Evolutionary conservation across 1,284 basidiomycete genomes (phyloP), one percentile per base, ranked within the genome.

Genomic region (Phellinidium pouzarii): DNA sequence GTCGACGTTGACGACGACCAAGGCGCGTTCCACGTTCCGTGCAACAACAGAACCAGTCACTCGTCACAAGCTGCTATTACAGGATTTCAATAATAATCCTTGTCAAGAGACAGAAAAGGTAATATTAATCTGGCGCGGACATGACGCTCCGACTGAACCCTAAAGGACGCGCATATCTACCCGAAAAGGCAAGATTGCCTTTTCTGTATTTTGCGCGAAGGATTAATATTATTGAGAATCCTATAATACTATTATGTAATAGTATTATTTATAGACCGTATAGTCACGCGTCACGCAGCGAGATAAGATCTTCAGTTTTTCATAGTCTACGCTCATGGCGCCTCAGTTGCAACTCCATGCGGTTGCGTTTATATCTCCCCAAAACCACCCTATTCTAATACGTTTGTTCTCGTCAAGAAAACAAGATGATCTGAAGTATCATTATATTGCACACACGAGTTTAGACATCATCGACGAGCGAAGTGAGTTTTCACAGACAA

Each of bases 401-500:
- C 81, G 80, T 44, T 80, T 81, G 1, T 87, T 87, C 63, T 68
- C 72, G n/a, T 62, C 64, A 46, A 59, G 63, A 3, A 75, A 76
- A 52, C 77, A 80, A 57, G 81, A 86, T 61, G 81, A 84, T 51
- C 73, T 89, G 56, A 90, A 88, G 62, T 88, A 87, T 59, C 86
- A 90, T 65, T 90, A 89, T 59, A 80, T 89, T 56, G 86, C 87
- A 0, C 87, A 90, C 62, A 90, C 86, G 19, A 84, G 82, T 58
- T 66, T 90, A 61, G 87, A 90, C 66, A 79, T 90, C 53, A 79
- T 90, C 61, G 87, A 90, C 61, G 87, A 90, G 71, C 80, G 84
- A 70, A 72, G 76, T 77, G 54, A 55, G 69, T 61, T 12, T n/a
- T 23, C 14, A 31, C 31, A 27, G 36, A 22, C 14, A 41, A 48